Evolutionary conservation across 192 early-diverging fungal species (phyloP), one percentile per base, ranked within the genome.

Genomic region (Dissophora ornata): DNA sequence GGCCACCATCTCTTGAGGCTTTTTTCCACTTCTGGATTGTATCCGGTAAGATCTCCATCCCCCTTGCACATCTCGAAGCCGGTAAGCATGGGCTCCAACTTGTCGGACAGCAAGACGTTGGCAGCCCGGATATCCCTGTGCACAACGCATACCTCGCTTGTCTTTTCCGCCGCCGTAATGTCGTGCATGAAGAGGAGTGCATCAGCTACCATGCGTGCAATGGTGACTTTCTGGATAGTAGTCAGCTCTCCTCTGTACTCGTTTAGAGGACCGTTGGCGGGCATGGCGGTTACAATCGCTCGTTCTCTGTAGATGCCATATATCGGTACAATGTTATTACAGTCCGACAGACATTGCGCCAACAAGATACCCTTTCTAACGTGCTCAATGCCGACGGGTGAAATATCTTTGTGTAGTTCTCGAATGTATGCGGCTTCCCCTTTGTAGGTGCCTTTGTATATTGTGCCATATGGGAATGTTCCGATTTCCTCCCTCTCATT

Each of bases 181-280:
- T 55, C 53, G 53, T 57, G 21, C 56, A 57, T 44, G 22, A 44
- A 40, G 30, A 57, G 18, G 21, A 57, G 26, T 8, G 40, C 41
- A 57, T 57, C 56, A 15, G 56, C 56, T 4, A 57, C 26, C 56
- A 44, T 57, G 56, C 56, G 56, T 41, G 56, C 56, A 10, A 57
- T 57, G 30, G 24, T 25, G 22, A 57, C 56, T 40, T 57, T 57
- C 56, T 57, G 40, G 0, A 44, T 9, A 16, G 53, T 19, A 19
- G n/a, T 57, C 21, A 28, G 7, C 8, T 22, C 32, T 10, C 22
- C 25, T 9, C 6, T 10, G 56, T 57, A 38, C 53, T 38, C 41
- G 56, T 28, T 57, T 12, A 57, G 26, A 15, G 56, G 56, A 9
- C 56, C 56, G 2, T 57, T 26, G n/a, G 38, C 18, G 19, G 56